Evolutionary conservation across 2,329 filamentous ascomycete species (phyloP).

Genomic region (Aspergillus pseudoterreus): DNA sequence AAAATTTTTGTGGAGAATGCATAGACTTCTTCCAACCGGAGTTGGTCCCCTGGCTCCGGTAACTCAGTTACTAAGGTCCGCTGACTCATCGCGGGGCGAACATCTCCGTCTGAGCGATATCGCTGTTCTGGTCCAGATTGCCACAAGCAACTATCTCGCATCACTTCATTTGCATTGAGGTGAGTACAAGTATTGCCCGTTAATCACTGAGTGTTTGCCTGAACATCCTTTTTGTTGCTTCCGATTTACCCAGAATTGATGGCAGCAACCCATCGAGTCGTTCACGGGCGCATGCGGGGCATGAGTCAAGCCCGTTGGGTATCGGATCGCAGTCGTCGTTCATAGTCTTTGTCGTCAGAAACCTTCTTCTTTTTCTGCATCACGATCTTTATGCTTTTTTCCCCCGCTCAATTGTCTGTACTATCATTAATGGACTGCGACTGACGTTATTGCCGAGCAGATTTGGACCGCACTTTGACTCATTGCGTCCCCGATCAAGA

Average conservation of each 20-base stretch:
- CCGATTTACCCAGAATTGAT: neutral
- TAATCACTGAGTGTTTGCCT: constrained; percentile 18
- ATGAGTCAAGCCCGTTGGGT: neutral
- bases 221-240: neutral
- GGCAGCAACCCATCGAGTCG: neutral
- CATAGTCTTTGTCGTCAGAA: too few relatives aligned
- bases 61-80: constrained; percentile 5
- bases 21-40: neutral
- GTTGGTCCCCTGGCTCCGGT: neutral
- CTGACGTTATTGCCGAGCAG: neutral
- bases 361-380: too few relatives aligned
- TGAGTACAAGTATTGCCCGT: neutral
- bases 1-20: neutral
- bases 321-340: neutral
- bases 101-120: constrained; percentile 26
- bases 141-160: constrained; percentile 20
- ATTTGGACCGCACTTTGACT: constrained; percentile 2
- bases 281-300: neutral
- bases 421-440: neutral
- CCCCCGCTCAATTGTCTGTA: neutral
- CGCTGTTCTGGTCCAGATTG: constrained; percentile 19
- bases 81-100: constrained; percentile 25
- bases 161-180: constrained; percentile 6
- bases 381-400: too few relatives aligned
- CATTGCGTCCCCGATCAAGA: constrained; percentile 15